Evolutionary conservation across 495 filamentous ascomycete genomes (phyloP), one percentile per base, ranked within the genome.

Genomic region (Penicillium mononematosum): DNA sequence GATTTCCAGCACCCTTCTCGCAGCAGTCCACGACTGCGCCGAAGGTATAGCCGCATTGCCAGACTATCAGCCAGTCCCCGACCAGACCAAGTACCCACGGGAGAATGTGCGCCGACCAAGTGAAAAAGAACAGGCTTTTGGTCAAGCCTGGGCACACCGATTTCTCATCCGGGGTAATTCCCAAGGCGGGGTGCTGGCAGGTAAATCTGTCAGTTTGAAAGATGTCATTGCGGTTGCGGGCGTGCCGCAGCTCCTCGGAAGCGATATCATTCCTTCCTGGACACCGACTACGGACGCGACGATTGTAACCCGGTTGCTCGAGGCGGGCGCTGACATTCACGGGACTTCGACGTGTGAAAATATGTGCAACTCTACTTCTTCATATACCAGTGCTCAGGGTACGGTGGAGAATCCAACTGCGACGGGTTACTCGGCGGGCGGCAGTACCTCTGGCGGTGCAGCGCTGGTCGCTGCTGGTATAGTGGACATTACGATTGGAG

Each of bases 201-300:
- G 92, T 1, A 90, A 94, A 57, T 89, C 92, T 0, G 78, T 96
- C 20, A 88, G 83, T 44, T 64, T 97, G 47, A 78, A 79, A 45
- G 75, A 79, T 46, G 71, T 64, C 0, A 70, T 77, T 50, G 69
- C 68, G 4, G 70, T 79, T 3, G 74, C 70, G 3, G 73, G 69
- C 4, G 67, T 79, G 12, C 74, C 75, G 8, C 70, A 66, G 39
- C 61, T 74, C 0, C 56, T 64, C 38, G 77, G 77, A 8, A 72
- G 66, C 27, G 70, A 74, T 56, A 65, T 72, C 20, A 66, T 65
- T 54, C 64, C 69, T 8, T 63, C 65, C 5, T 79, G 74, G 74
- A 77, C 69, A 2, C 76, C 75, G 0, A 58, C 41, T 32, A 75
- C 69, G 14, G 77, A 78, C 57, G 76, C 78, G 0, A 79, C 75